Evolutionary conservation across 768 basidiomycete genomes (phyloP), one percentile per base, ranked within the genome.

Genomic region (Suillus subluteus): DNA sequence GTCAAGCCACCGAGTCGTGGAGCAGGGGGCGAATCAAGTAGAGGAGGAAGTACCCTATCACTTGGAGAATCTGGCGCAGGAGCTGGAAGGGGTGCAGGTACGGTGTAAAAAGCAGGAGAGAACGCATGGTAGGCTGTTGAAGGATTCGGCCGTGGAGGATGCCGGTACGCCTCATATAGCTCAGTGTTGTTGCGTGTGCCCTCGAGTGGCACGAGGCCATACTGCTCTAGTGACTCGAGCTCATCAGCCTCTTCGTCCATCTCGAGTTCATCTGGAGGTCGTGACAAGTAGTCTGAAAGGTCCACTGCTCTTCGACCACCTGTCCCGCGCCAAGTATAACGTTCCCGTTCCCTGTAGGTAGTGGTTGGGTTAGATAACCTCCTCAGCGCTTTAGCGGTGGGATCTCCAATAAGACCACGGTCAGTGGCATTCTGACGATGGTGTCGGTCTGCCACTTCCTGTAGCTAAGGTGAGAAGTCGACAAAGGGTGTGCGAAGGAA

Each of bases 371-470:
- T 85, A 2, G 87, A 84, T 63, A 93, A 80, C 62, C 82, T 78
- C 43, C 86, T 86, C 18, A 94, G 78, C 66, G 84, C 84, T 72
- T 85, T 86, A 4, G 87, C 87, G 0, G 92, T 92, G 59, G 85
- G 83, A 55, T 91, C 88, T 30, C 88, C 84, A 62, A 94, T 88
- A 62, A 89, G 82, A 67, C 77, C 78, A 56, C 80, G 86, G 76
- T 93, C 91, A 35, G 79, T 74, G 11, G 79, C 67, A 58, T 75
- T 83, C 55, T 82, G 79, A 30, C 91, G 86, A 44, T 80, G 82
- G 41, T 85, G 85, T 64, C 92, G 86, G 69, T 93, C 91, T 9
- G 92, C 90, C 48, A 93, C 73, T 83, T 94, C 92, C 92, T 94
- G 68, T 12, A 23, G 37, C 58, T 35, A 4, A 50, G 6, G 65